Evolutionary conservation across 164 flowering plant genomes (phyloP), one percentile per base, ranked within the genome.

Genomic region (Stephania japonica): DNA sequence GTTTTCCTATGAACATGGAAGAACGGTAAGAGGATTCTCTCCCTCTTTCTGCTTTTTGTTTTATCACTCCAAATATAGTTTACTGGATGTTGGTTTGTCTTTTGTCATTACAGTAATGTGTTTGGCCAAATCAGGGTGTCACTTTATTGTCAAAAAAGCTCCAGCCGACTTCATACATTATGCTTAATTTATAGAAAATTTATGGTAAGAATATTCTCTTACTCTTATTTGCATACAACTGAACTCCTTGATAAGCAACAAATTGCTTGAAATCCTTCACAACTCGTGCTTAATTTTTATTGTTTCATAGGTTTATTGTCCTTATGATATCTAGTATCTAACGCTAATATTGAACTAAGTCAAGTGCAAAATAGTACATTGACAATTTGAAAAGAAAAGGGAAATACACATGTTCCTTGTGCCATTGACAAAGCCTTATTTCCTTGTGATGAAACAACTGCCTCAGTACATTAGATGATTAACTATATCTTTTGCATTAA

Each of bases 131-230:
- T 76, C 10, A 32, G 50, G 41, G 68, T 66, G 73, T 80, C 86
- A 69, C 76, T 85, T 21, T 83, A 80, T 80, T 90, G 94, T 72
- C 78, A 70, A 27, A 81, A 78, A 75, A 87, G 91, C 77, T 77
- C 83, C 23, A 78, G 83, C 76, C 84, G 71, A 65, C 77, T 81
- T 53, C 94, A 91, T 79, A 77, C 38, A 64, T 79, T 83, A 6
- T 75, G 84, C 82, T 72, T 70, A 62, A 87, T 91, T 68, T 90
- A 90, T 74, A 86, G 87, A 81, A 90, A 93, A 53, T 89, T 87
- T 74, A 81, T 88, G 91, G 97, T 92, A 83, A 69, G 84, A n/a
- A 53, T 53, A 4, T 53, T 16, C 61, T 10, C 18, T 53, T 16
- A 53, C 19, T 53, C 19, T 4, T 19, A 19, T 7, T 2, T 8